Evolutionary conservation across 345 rosid species (phyloP), one percentile per base, ranked within the genome.

Genomic region (Gossypium anomalum): DNA sequence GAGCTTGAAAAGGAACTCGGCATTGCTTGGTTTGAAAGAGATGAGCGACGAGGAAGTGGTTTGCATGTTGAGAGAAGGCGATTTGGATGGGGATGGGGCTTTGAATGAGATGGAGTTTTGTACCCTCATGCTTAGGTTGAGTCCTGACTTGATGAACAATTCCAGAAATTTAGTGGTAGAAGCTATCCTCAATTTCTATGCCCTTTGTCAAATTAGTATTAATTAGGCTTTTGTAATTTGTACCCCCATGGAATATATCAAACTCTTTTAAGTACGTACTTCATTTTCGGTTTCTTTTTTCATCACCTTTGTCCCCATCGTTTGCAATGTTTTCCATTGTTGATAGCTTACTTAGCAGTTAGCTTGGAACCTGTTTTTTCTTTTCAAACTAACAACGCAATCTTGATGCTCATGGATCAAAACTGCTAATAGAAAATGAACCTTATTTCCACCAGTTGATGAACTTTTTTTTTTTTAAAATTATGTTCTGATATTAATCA

Each of bases 1-100:
- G 77, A 87, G 93, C 82, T 74, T 87, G 84, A 87, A 74, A 85
- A 86, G 53, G 77, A 87, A 87, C 64, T 72, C 84, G 9, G 72
- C 57, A 0, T 15, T 58, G 63, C 63, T 22, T 58, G 63, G 63
- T 4, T 22, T 58, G 63, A 23, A 58, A 22, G 63, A 58, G 34
- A 58, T 58, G 63, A 58, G 34, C 15, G 63, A 58, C 12, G 63
- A 58, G 63, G 63, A 58, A 29, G 34, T 16, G 7, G 13, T 13
- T 4, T 58, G 38, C 63, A 58, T 58, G 63, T 11, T 58, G 29
- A 58, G 63, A 25, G 63, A 58, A 23, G 63, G 63, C 12, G 63
- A 58, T 58, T 58, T 58, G 38, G 34, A 58, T 58, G 63, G 63
- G 34, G 63, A 58, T 12, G 63, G 63, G 9, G 63, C 29, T 58